Evolutionary conservation across 1,284 basidiomycete species (phyloP).

Genomic region (Trichosporon inkin): DNA sequence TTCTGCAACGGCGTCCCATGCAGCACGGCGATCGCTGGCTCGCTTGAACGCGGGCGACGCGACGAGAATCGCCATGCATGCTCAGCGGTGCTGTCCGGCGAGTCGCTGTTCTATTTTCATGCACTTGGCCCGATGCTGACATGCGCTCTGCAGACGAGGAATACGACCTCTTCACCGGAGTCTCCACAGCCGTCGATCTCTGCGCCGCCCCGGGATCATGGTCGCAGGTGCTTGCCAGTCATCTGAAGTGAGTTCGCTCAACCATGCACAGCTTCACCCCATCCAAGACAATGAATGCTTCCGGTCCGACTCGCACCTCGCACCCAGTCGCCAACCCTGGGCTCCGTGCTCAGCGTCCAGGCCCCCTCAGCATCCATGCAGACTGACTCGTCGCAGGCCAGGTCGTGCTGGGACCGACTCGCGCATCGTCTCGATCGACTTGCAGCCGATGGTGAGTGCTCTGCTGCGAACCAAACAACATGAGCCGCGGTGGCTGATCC

Average conservation of each 20-base stretch:
- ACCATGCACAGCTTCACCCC: not conserved
- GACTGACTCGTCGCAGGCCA: slow-evolving; percentile 4
- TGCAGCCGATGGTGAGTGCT: slow-evolving; percentile 55
- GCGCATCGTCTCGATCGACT: slow-evolving; percentile 56
- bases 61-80: not conserved
- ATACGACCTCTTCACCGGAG: slow-evolving; percentile 53
- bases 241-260: slow-evolving; percentile 40
- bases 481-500: not conserved
- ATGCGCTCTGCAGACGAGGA: slow-evolving; percentile 51
- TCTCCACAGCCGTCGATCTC: slow-evolving; percentile 55
- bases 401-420: slow-evolving; percentile 17
- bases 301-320: slow-evolving; percentile 1
- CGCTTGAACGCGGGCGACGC: no score
- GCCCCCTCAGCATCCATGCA: not conserved
- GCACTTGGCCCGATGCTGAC: not conserved
- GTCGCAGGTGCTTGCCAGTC: slow-evolving; percentile 45
- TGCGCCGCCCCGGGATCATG: slow-evolving; percentile 58
- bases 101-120: not conserved
- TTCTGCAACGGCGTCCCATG: not conserved
- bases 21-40: not conserved
- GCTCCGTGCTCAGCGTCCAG: not conserved
- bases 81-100: not conserved
- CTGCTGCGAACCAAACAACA: not conserved
- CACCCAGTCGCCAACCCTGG: not conserved
- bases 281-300: not conserved